Evolutionary conservation across 768 basidiomycete genomes (phyloP).

Genomic region (Suillus americanus): DNA sequence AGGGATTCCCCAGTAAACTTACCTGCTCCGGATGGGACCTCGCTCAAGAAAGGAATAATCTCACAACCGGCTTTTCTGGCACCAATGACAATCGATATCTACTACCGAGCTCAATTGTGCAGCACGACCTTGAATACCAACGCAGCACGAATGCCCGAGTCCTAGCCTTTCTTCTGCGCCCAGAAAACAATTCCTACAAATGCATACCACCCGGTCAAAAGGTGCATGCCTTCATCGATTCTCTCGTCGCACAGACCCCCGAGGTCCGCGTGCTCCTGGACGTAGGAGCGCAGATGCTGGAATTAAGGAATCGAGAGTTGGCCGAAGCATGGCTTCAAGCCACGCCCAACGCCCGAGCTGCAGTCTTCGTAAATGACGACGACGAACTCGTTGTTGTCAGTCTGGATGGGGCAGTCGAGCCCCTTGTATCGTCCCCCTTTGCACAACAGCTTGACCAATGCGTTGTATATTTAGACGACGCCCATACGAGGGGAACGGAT

Average conservation of each 20-base stretch:
- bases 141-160: constrained; percentile 9
- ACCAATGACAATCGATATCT: constrained; percentile 30
- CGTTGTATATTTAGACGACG: background rate
- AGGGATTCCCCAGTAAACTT: constrained; percentile 24
- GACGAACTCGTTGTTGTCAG: background rate
- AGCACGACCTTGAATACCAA: background rate
- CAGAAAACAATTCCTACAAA: constrained; percentile 22
- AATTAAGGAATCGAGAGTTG: background rate
- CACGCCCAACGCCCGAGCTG: background rate
- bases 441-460: background rate
- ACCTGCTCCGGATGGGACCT: constrained; percentile 30
- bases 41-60: constrained; percentile 15
- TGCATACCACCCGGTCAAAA: constrained; percentile 8
- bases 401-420: background rate
- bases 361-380: background rate
- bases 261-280: background rate
- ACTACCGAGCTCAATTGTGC: background rate
- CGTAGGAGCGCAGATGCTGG: background rate
- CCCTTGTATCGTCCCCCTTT: background rate
- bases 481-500: background rate
- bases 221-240: constrained; percentile 26
- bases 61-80: constrained; percentile 22
- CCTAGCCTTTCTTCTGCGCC: constrained; percentile 22
- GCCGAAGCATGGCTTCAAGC: background rate
- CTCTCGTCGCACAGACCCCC: constrained; percentile 41